Base-by-base conservation (phyloP, 352 stramenopile genomes). In the Globisporangium cystogenes region DNA sequence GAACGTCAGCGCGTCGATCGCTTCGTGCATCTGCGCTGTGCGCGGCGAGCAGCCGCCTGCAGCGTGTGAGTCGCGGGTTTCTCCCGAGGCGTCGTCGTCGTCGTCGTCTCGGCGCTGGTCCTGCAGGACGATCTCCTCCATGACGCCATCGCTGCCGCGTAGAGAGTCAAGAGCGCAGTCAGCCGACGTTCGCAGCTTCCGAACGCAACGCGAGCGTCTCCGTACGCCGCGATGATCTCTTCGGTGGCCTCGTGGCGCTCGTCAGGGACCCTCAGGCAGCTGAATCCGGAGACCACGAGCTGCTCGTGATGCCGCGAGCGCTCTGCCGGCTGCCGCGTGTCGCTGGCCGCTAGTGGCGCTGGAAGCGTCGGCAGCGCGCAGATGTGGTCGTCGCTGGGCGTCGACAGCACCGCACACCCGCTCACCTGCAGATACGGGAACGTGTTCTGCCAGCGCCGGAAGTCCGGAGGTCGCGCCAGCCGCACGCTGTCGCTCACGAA, bases 401-500 rank as follows among this genome's bases (percentile, higher is more conserved):
- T 39, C 16, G 48, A 29, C 10, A 76, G 36, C 21, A 70, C 33
- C 11, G 48, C 60, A 11, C 37, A 61, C 7, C 75, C 72, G 6
- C 48, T 53, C 16, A 80, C 46, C 7, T 69, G 61, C 27, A 84
- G 40, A 24, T 82, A 84, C 33, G 64, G 51, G 57, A 86, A 86
- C 39, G 60, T 62, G 46, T 68, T 50, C 20, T 69, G 75, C 72
- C 75, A 86, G 42, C 68, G 43, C 18, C 59, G 27, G 41, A 86
- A 82, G 21, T 72, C 42, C 6, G 72, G 70, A 6, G 75, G 72
- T 23, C 67, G 68, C 14, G 64, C 65, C n/a, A 73, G 42, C 8
- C 72, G 51, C 37, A 70, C 72, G 20, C 68, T 62, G 55, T 86
- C 75, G 48, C 70, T 86, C 70, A 79, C 72, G 55, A 71, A 65